These are phyloP conservation scores for Microcos paniculata DNA, from an alignment of 345 rosid genomes.

Conservation along the genomic window DNA sequence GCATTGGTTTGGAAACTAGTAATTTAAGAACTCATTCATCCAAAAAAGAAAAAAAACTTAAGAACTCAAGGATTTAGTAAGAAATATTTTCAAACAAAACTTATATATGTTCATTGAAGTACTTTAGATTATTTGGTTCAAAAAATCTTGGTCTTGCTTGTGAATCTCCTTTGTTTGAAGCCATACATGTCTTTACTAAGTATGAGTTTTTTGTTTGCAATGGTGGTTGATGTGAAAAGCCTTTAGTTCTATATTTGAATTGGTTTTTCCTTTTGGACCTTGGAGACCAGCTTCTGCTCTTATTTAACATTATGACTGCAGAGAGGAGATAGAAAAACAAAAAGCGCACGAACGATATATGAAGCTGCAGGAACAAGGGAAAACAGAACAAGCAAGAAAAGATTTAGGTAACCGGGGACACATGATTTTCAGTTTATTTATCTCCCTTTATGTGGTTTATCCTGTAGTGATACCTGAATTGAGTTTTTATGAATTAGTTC, in stretches of 20 bases:
- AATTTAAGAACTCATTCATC: not conserved
- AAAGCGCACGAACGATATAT: slow-evolving; percentile 94
- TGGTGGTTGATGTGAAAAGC: not conserved
- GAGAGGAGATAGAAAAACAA: slow-evolving; percentile 96
- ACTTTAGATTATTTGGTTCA: too few species aligned
- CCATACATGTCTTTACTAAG: not conserved
- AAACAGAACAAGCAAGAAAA: slow-evolving; percentile 92
- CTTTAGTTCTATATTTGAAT: not conserved
- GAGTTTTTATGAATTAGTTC: not conserved
- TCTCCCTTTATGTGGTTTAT: not conserved
- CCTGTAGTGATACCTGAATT: not conserved
- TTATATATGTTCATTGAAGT: too few species aligned
- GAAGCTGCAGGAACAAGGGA: slow-evolving; percentile 98
- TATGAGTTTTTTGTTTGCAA: not conserved
- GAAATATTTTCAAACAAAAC: not conserved
- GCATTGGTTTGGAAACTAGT: too few species aligned
- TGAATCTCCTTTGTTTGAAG: not conserved
- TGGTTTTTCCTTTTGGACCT: not conserved
- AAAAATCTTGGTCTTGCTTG: not conserved
- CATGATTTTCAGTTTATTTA: not conserved
- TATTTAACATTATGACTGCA: slow-evolving; percentile 27
- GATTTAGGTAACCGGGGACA: slow-evolving; percentile 62
- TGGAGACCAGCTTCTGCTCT: not conserved
- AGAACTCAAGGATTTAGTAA: not conserved
- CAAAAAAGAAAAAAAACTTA: too few species aligned